Evolutionary conservation across 1,284 basidiomycete genomes (phyloP).

Genomic region (Moesziomyces sp.): DNA sequence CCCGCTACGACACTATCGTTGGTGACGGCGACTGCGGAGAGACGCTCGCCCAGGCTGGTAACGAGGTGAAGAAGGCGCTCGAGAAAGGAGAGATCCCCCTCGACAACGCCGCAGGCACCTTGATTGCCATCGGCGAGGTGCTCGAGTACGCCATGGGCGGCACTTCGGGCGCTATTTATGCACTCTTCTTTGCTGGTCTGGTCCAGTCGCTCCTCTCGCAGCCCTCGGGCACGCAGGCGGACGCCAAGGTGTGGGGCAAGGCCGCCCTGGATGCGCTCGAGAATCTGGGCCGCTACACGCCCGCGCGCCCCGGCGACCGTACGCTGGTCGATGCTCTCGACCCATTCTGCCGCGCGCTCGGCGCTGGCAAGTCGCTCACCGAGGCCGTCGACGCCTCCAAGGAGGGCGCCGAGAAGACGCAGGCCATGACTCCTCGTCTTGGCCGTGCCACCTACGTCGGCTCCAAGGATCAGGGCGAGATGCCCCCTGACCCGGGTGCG

Average conservation of each 20-base stretch:
- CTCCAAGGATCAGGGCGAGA: slow-evolving; percentile 59
- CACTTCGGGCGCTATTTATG: slow-evolving; percentile 71
- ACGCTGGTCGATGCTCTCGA: slow-evolving; percentile 73
- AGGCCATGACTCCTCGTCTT: slow-evolving; percentile 71
- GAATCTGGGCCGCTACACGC: slow-evolving; percentile 70
- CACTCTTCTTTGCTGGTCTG: slow-evolving; percentile 72
- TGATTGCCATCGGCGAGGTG: slow-evolving; percentile 60
- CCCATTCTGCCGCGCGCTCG: slow-evolving; percentile 71
- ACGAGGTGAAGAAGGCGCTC: slow-evolving; percentile 60
- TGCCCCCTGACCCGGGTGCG: slow-evolving; percentile 73
- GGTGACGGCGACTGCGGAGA: slow-evolving; percentile 67
- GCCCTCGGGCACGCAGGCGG: slow-evolving; percentile 45
- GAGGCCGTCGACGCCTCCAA: slow-evolving; percentile 69
- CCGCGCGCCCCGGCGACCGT: slow-evolving; percentile 73
- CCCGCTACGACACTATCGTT: slow-evolving; percentile 70
- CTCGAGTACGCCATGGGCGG: slow-evolving; percentile 69
- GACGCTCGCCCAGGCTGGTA: slow-evolving; percentile 60
- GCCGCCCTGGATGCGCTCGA: slow-evolving; percentile 59
- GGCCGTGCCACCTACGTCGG: slow-evolving; percentile 73
- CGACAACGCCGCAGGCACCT: slow-evolving; percentile 60
- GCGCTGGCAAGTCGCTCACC: slow-evolving; percentile 59
- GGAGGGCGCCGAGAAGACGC: slow-evolving; percentile 71
- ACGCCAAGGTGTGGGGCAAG: slow-evolving; percentile 58
- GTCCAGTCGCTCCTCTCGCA: slow-evolving; percentile 61
- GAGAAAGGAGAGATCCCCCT: slow-evolving; percentile 55